Evolutionary conservation across 768 basidiomycete genomes (phyloP).

Genomic region (Lactifluus hygrophoroides): DNA sequence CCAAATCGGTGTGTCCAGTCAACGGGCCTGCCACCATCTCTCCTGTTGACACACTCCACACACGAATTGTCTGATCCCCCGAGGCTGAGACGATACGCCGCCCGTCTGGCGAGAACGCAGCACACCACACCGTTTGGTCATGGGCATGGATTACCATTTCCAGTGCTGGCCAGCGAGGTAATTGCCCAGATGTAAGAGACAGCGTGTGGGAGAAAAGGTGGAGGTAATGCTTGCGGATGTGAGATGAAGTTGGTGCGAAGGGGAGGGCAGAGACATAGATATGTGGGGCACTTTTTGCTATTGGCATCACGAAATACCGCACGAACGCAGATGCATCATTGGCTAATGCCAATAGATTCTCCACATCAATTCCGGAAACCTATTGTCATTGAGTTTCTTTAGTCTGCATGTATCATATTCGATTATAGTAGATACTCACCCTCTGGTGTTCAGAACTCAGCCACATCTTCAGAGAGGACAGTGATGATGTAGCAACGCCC

Average conservation of each 20-base stretch:
- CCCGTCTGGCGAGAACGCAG: neutral
- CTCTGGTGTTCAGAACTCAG: too few species aligned
- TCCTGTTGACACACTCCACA: neutral
- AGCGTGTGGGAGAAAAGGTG: too few species aligned
- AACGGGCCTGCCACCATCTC: neutral
- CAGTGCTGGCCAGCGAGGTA: too few species aligned
- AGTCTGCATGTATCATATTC: too few species aligned
- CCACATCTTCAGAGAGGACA: too few species aligned
- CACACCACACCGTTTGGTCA: neutral
- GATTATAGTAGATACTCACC: too few species aligned
- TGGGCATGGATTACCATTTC: too few species aligned
- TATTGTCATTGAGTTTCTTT: too few species aligned
- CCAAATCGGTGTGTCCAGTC: neutral
- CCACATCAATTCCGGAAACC: neutral
- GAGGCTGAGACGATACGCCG: neutral
- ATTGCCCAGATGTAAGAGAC: too few species aligned
- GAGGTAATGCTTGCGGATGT: neutral
- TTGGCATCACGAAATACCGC: neutral
- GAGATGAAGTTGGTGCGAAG: neutral
- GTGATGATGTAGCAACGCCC: too few species aligned
- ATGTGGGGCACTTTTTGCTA: neutral
- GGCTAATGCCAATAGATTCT: neutral
- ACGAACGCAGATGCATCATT: neutral
- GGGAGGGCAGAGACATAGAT: too few species aligned
- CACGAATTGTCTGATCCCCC: neutral